Base-by-base conservation (phyloP, 2,329 filamentous ascomycete species). In the Ophiostoma montium region DNA sequence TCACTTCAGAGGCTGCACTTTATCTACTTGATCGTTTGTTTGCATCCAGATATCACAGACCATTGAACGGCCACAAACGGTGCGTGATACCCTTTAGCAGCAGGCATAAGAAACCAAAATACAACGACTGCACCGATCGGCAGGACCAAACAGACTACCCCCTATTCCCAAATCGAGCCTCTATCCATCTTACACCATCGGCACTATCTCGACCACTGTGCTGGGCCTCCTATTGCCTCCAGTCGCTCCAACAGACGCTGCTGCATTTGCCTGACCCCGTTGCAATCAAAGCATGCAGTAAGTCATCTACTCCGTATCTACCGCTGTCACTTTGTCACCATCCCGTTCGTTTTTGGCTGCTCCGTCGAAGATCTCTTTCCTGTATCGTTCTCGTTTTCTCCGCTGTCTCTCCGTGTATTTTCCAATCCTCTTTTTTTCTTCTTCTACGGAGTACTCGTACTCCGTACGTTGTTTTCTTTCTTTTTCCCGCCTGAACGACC, bases 191-290 rank as follows among this genome's bases (percentile, higher is more conserved):
- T 35, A 39, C 33, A 33, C 19, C 30, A 53, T 48, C 46, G 16
- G 31, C 35, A 19, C 19, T 18, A 38, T 11, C 47, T 36, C 19
- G 19, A 35, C 45, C 10, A 44, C 23, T 16, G 45, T 45, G 47
- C 57, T 57, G 50, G 54, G 57, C 19, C 38, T 18, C 16, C 19
- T 30, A 15, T 35, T 16, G 18, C 10, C 30, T 16, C 19, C 31
- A 27, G 11, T 36, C 54, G 53, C 58, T 31, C 16, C 38, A 45
- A 33, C 32, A 21, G n/a, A n/a, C n/a, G n/a, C n/a, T n/a, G n/a
- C 16, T 23, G 33, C 15, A 13, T 41, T n/a, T 21, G 36, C 18
- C 10, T 19, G 13, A 18, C n/a, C 23, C 39, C 39, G 23, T 42
- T 8, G 23, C 39, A 31, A 18, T 42, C 39, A 42, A 38, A 42